Base-by-base conservation (phyloP, 192 early-diverging fungal species). In the Chytriomyces sp. region DNA sequence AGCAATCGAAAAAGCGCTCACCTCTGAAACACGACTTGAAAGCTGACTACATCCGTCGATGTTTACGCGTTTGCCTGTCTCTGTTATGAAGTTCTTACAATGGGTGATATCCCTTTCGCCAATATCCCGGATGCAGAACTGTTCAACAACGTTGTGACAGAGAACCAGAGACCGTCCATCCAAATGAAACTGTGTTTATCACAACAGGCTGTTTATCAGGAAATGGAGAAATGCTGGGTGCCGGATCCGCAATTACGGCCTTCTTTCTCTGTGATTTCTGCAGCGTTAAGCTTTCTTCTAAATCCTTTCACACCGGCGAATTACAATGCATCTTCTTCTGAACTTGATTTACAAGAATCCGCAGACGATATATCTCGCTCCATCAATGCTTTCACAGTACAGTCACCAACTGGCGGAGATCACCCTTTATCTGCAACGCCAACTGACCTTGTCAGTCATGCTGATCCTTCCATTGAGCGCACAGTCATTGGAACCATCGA, bases 1-100 rank as follows among this genome's bases (percentile, higher is more conserved):
- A 23, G 79, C 79, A 28, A 68, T 81, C 26, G 69, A 81, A 69
- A 77, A 76, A 53, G 35, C 64, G 20, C 23, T 81, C 18, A 20
- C 67, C 20, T 50, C 45, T n/a, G 62, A 78, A 35, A 20, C 72
- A 9, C 69, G 71, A 44, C 6, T 7, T n/a, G 61, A 28, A 16
- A 20, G 20, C 5, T 60, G n/a, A 64, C 72, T 0, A 11, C 59
- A 13, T 13, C 62, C 11, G 47, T 64, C 9, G 75, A 76, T 49
- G 65, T 76, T 16, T 76, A 67, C 20, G 75, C 75, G 62, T 76
- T 76, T 50, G 75, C 64, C 45, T 67, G 65, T 62, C 50, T 47
- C 6, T 65, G 63, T 35, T 76, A 67, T 50, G 63, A 67, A 64
- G 64, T 76, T 20, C 18, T 65, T 6, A 76, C 45, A 23, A 53